Evolutionary conservation across 2,329 filamentous ascomycete species (phyloP), one percentile per base, ranked within the genome.

Genomic region (Pseudogymnoascus sp.): DNA sequence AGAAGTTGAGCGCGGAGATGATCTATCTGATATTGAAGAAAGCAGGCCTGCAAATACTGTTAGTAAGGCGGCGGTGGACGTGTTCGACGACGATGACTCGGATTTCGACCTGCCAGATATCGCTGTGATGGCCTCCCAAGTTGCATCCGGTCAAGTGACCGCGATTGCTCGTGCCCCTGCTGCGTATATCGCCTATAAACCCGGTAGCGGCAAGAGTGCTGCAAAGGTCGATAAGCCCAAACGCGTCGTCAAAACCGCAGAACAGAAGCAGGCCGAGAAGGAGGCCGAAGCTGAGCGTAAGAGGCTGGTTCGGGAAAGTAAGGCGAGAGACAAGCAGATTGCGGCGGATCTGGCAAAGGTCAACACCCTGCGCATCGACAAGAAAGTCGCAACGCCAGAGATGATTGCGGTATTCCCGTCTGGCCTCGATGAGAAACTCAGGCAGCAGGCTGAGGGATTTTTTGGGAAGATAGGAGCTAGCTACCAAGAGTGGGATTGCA

Each of bases 331-430:
- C 68, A 90, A 88, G 69, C 82, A 87, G 67, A 79, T 79, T 2
- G 85, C 84, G 10, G 83, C 84, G 6, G 88, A 90, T 6, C 76
- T 93, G 21, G 85, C 85, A 2, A 86, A 90, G 67, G 89, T 86
- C 45, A 93, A 93, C 75, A 91, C 88, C 70, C 76, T 87, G 8
- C 85, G 85, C 62, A 85, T 84, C 0, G 86, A 92, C 75, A 92
- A 90, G 76, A 91, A 90, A 69, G 77, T 86, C 0, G 89, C 89
- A 0, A 84, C 86, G 0, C 82, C 82, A 0, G 90, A 95, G 73
- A 93, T 95, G 90, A 87, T 93, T 61, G 80, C 92, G 1, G 84
- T 90, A 69, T 77, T 93, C 23, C 83, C 90, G 0, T 75, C 76
- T 0, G 81, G 80, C 1, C 76, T 93, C 1, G 75, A 81, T 21